Base-by-base conservation (phyloP, 768 basidiomycete genomes). In the Mycena capillaripes region DNA sequence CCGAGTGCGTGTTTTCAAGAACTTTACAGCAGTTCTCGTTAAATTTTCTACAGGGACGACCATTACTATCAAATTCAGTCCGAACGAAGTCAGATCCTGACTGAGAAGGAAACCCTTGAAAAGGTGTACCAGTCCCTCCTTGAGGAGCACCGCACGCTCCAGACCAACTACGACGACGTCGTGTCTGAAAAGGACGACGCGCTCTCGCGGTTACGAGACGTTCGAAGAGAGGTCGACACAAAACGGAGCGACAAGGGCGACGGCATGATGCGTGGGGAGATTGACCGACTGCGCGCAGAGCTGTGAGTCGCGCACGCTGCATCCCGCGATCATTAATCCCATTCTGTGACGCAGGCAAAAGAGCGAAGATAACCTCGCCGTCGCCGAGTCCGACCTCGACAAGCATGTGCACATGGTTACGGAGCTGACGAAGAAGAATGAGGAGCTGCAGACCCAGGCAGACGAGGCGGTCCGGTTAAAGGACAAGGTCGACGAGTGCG, bases 401-500 rank as follows among this genome's bases (percentile, higher is more conserved):
- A 95, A 92, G 77, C 93, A 95, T 73, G 92, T 89, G 0, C 82
- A 78, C 44, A 70, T 92, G 4, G 89, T 94, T 9, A 86, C 89
- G 1, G 96, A 96, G 27, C 83, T 97, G 74, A 94, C 91, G 4
- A 89, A 89, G 75, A 94, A 91, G 79, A 89, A 93, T 25, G 95
- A 96, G 57, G 96, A 98, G 40, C 85, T 98, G 25, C 93, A 95
- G 79, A 82, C 78, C 6, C 87, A 89, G 77, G 96, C 96, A 0
- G 93, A 94, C 73, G 91, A 96, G 75, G 92, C 92, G 2, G 89
- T 84, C 4, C 90, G 89, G 73, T 86, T 99, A 68, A 97, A 97
- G 79, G 98, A 99, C 78, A 92, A 97, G 82, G 87, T 98, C 4
- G 98, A 99, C 78, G 98, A 98, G 96, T 97, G 80, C 75, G 92